A percentile compares a stretch with the other conserved stretches of the same genome.
phyloP scores from a whole-genome alignment of 768 basidiomycete genomes.

The Mycena albidolilacea region DNA sequence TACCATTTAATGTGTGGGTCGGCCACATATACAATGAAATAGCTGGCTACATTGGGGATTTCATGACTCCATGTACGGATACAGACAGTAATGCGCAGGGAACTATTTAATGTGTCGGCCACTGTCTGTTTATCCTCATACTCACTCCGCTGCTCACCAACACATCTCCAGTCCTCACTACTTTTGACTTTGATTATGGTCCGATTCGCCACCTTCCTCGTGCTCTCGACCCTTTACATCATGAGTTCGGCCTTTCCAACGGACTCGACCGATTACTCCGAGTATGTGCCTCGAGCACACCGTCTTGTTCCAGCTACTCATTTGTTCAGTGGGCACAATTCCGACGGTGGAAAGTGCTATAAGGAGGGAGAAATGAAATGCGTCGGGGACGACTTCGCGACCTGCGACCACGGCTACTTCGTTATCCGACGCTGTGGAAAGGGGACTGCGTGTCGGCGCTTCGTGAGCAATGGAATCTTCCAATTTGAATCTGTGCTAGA shows the following conservation, averaged over 20 bases:
- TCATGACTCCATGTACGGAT: conserved; percentile 12
- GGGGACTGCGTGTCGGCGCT: conserved; percentile 13
- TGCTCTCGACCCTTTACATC: neutral
- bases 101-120: conserved; percentile 11
- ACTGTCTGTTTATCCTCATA: neutral
- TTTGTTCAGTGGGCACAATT: neutral
- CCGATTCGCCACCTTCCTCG: conserved; percentile 4
- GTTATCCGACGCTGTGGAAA: conserved; percentile 1
- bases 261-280: conserved; percentile 11
- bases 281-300: conserved; percentile 1
- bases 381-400: conserved; percentile 1
- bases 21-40: conserved; percentile 1
- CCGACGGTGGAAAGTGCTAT: conserved; percentile 16
- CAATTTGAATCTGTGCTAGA: neutral
- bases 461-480: conserved; percentile 1
- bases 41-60: neutral
- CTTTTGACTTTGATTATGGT: conserved; percentile 6
- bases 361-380: conserved; percentile 21
- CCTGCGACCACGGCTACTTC: conserved; percentile 25
- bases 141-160: neutral
- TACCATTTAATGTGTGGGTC: neutral
- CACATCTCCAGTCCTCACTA: conserved; percentile 5
- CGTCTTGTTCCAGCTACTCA: neutral
- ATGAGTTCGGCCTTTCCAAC: neutral
- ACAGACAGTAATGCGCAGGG: neutral